Percentiles rank a stretch among this genome's conserved stretches.
Evolutionary conservation across 2,329 filamentous ascomycete genomes (phyloP).

Genomic region (Mycosphaerella arachidis): DNA sequence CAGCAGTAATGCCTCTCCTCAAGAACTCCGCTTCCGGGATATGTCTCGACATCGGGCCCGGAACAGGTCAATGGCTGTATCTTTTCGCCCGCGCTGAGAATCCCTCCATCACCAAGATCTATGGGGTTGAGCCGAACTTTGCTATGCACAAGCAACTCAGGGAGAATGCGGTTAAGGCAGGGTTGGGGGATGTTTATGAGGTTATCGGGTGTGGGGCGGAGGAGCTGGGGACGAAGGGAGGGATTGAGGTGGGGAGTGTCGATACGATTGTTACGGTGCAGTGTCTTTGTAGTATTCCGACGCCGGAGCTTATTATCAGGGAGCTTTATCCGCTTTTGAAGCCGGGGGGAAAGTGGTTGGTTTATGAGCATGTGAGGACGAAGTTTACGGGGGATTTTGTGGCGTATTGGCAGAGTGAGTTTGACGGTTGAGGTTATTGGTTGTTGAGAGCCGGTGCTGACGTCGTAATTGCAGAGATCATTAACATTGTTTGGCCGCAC

Average conservation of each 20-base stretch:
- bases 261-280: constrained; percentile 58
- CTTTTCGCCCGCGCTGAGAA: constrained; percentile 41
- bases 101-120: constrained; percentile 42
- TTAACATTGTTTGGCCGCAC: constrained; percentile 34
- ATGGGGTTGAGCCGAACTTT: constrained; percentile 61
- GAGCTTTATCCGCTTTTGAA: constrained; percentile 56
- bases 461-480: constrained; percentile 16
- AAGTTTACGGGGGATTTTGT: constrained; percentile 33
- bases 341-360: constrained; percentile 59
- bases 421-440: neutral
- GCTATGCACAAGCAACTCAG: constrained; percentile 49
- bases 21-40: constrained; percentile 47
- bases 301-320: constrained; percentile 52
- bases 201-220: constrained; percentile 61
- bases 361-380: constrained; percentile 57
- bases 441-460: constrained; percentile 3
- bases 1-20: constrained; percentile 51
- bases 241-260: constrained; percentile 49
- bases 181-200: constrained; percentile 55
- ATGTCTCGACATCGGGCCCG: constrained; percentile 61
- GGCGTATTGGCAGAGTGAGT: constrained; percentile 34
- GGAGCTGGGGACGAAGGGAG: constrained; percentile 44
- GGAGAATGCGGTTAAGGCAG: constrained; percentile 47
- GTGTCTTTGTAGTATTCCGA: constrained; percentile 61
- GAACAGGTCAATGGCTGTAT: constrained; percentile 57